phyloP scores from a whole-genome alignment of 768 basidiomycete genomes.

The Trametes elegans region DNA sequence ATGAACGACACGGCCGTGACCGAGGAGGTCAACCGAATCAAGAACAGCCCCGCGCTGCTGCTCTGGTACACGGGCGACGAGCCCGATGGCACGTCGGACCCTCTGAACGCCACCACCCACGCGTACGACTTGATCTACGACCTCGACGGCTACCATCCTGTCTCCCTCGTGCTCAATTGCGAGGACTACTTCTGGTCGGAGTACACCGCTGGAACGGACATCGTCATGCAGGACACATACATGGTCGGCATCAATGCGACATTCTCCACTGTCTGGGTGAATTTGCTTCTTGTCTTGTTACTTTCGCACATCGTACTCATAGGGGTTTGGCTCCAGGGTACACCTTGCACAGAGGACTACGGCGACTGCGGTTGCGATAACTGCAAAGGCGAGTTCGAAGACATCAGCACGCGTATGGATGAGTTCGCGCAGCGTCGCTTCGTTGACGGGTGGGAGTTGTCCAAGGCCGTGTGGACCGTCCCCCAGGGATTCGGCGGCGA shows the following conservation, averaged over 20 bases:
- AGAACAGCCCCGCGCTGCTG: slow-evolving; percentile 64
- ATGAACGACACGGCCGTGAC: slow-evolving; percentile 60
- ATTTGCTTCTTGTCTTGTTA: background rate
- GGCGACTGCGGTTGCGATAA: slow-evolving; percentile 76
- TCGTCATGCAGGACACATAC: slow-evolving; percentile 70
- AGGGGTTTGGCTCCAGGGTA: slow-evolving; percentile 29
- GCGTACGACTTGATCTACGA: slow-evolving; percentile 47
- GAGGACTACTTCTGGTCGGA: slow-evolving; percentile 59
- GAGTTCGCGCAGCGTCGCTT: slow-evolving; percentile 58
- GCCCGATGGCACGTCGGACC: slow-evolving; percentile 68
- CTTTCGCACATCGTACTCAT: background rate
- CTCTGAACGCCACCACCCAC: slow-evolving; percentile 52
- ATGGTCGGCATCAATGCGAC: slow-evolving; percentile 58
- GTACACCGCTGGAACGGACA: slow-evolving; percentile 63
- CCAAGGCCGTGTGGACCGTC: slow-evolving; percentile 75
- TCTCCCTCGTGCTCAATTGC: slow-evolving; percentile 55
- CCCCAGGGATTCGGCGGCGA: slow-evolving; percentile 72
- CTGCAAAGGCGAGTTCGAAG: slow-evolving; percentile 66
- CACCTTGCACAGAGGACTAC: slow-evolving; percentile 59
- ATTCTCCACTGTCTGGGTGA: slow-evolving; percentile 53
- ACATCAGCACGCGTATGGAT: slow-evolving; percentile 66
- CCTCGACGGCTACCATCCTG: slow-evolving; percentile 57
- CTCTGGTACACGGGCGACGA: slow-evolving; percentile 77
- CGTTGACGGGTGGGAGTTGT: slow-evolving; percentile 64
- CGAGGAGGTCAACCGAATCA: slow-evolving; percentile 67